Evolutionary conservation across 1,139 yeast species (phyloP), one percentile per base, ranked within the genome.

Genomic region (Kodamaea alishanica): DNA sequence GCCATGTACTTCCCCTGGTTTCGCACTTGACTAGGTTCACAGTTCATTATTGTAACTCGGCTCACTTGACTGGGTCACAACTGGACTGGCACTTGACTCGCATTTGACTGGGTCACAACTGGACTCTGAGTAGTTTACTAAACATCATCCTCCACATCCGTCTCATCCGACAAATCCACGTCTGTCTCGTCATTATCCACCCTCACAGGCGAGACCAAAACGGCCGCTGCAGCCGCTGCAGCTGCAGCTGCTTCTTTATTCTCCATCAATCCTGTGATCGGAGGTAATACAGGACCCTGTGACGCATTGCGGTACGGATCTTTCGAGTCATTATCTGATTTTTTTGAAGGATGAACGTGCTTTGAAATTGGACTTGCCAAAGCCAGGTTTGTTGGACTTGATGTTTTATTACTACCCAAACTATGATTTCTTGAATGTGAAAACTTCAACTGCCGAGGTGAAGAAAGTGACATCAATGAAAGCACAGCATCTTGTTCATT

Each of bases 401-500:
- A 39, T 7, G 61, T 54, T 4, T 61, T 51, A 15, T 42, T 45
- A 28, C 51, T 58, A 37, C 50, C 58, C 35, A 55, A 46, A 42
- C 72, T 67, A 22, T 59, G 67, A 24, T 53, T 58, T 35, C 71
- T 43, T 33, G 65, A 59, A 46, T 63, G 69, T 20, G 48, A 35
- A 43, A 61, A 62, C 40, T 64, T 67, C 26, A 56, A 54, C 4
- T 65, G 44, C 46, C 68, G 73, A 1, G 75, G 75, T 4, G 73
- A 66, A 26, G 74, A 61, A 34, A 70, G 55, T 28, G 74, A 67
- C 75, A 70, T 70, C 38, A 70, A 55, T 11, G 75, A 68, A 35
- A 61, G 53, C 8, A 70, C 72, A 1, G 76, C 76, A 35, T 70
- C 76, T 46, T 70, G 72, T 44, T 70, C 76, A 33, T 35, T 40